phyloP scores from a whole-genome alignment of 1,139 yeast genomes.

The Blastobotrys serpentis region DNA sequence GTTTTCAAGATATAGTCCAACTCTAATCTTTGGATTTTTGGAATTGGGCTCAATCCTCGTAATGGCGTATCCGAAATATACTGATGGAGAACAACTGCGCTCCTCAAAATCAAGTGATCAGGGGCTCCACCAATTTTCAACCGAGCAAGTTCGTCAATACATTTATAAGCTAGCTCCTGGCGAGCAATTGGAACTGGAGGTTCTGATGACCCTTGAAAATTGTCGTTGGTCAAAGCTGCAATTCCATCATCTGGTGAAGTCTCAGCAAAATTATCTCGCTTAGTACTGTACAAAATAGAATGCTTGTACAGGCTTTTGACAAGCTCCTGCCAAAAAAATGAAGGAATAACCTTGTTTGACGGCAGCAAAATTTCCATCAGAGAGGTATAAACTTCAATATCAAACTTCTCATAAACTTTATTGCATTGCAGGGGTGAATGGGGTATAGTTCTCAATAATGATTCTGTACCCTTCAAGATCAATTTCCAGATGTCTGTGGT shows the following conservation, averaged over 20 bases:
- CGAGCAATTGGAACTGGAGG: slow-evolving; percentile 42
- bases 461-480: slow-evolving; percentile 46
- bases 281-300: slow-evolving; percentile 11
- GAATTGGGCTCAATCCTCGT: slow-evolving; percentile 53
- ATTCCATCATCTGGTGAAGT: slow-evolving; percentile 5
- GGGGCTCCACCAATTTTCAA: slow-evolving; percentile 13
- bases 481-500: slow-evolving; percentile 40
- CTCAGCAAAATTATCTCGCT: neutral
- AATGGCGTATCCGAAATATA: slow-evolving; percentile 53
- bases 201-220: slow-evolving; percentile 48
- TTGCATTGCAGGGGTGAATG: slow-evolving; percentile 15
- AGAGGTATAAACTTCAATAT: slow-evolving; percentile 47
- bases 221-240: slow-evolving; percentile 13
- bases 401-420: slow-evolving; percentile 48
- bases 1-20: slow-evolving; percentile 34
- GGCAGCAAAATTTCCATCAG: slow-evolving; percentile 49
- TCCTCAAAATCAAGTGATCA: slow-evolving; percentile 46
- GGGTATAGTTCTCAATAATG: slow-evolving; percentile 37
- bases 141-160: slow-evolving; percentile 47
- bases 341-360: slow-evolving; percentile 30
- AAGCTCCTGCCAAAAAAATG: slow-evolving; percentile 44
- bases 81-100: slow-evolving; percentile 51
- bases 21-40: slow-evolving; percentile 53
- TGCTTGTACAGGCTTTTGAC: slow-evolving; percentile 45
- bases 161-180: slow-evolving; percentile 44